Percentiles rank a stretch among this genome's conserved stretches.
These are phyloP conservation scores for Lepiota subincarnata DNA, from an alignment of 768 basidiomycete species.

Conservation along the genomic window DNA sequence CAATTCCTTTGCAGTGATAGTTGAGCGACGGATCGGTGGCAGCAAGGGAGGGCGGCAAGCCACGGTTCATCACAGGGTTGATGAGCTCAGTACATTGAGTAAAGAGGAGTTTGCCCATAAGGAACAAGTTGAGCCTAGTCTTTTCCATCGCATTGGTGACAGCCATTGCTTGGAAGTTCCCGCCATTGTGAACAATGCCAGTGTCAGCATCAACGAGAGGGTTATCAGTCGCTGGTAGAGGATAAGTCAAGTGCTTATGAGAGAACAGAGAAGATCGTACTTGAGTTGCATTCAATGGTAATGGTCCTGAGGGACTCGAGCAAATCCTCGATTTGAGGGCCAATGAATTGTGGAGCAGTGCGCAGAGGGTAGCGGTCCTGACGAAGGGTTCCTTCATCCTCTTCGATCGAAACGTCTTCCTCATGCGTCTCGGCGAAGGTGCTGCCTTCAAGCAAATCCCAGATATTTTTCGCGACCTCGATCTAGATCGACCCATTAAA, in stretches of 20 bases:
- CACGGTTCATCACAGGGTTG: conserved; percentile 76
- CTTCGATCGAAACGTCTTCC: conserved; percentile 64
- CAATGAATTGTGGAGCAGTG: conserved; percentile 80
- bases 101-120: conserved; percentile 68
- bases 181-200: conserved; percentile 70
- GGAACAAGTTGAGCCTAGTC: conserved; percentile 67
- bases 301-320: conserved; percentile 59
- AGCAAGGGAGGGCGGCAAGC: conserved; percentile 75
- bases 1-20: conserved; percentile 82
- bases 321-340: conserved; percentile 82
- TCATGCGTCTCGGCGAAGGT: conserved; percentile 65
- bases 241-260: conserved; percentile 1
- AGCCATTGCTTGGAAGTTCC: conserved; percentile 88
- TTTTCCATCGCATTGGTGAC: conserved; percentile 88
- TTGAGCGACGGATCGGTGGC: conserved; percentile 78
- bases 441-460: conserved; percentile 64
- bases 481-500: conserved; percentile 33
- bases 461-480: conserved; percentile 67
- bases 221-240: conserved; percentile 74
- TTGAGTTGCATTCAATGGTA: conserved; percentile 77
- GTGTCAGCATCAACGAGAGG: conserved; percentile 72
- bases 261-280: conserved; percentile 34
- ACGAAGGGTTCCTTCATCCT: conserved; percentile 69
- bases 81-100: conserved; percentile 66
- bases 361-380: conserved; percentile 79